These are phyloP conservation scores for Acanthamoeba healyi DNA, from an alignment of 208 protist genomes.

Conservation along the genomic window DNA sequence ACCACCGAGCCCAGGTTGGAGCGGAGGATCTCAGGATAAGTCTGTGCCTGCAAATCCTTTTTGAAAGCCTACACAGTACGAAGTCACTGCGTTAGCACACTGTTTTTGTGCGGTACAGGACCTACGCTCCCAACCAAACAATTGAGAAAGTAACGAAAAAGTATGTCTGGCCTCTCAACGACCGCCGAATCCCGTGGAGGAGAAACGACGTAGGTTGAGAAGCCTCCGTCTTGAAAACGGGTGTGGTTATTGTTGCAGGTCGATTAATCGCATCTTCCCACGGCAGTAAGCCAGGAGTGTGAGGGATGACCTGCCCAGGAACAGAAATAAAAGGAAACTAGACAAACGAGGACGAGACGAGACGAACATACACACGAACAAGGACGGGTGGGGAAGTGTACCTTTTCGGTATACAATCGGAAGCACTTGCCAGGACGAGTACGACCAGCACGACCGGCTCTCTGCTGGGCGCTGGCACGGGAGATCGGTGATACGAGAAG, in stretches of 20 bases:
- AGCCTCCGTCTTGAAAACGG: not conserved
- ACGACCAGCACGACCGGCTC: conserved; percentile 99
- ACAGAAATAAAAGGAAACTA: not conserved
- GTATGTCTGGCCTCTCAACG: not conserved
- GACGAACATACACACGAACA: not conserved
- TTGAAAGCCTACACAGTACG: conserved; percentile 86
- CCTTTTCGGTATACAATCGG: conserved; percentile 94
- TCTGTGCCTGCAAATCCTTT: conserved; percentile 92
- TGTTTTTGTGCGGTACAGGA: conserved; percentile 72
- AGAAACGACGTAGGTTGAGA: not conserved
- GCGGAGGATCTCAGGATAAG: conserved; percentile 94
- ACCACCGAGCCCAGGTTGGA: conserved; percentile 92
- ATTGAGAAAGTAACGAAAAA: not conserved
- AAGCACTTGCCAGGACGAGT: conserved; percentile 98
- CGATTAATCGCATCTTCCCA: conserved; percentile 18
- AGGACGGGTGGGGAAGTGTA: not conserved
- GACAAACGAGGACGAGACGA: not conserved
- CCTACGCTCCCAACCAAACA: not conserved
- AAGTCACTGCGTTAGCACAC: not conserved
- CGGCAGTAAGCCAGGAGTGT: not conserved
- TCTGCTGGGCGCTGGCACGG: conserved; percentile 98
- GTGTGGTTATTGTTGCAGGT: not conserved
- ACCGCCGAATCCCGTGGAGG: not conserved
- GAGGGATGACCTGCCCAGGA: not conserved
- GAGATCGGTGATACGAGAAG: conserved; percentile 98